A percentile compares a stretch with the other conserved stretches of the same genome.
phyloP scores from a whole-genome alignment of 805 yeast species.

The Cyberlindnera americana region DNA sequence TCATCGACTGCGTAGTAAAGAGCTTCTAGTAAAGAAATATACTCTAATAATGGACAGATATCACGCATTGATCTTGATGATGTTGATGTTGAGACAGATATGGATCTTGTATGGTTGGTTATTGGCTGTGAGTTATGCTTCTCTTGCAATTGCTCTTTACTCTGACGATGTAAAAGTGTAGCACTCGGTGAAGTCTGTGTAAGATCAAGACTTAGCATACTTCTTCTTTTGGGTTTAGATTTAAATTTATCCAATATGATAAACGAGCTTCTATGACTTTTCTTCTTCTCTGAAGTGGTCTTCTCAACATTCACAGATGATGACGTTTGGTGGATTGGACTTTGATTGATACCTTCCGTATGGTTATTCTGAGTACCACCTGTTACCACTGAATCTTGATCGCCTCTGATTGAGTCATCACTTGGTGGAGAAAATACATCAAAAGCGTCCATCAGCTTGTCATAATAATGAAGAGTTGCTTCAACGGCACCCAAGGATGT shows the following conservation, averaged over 20 bases:
- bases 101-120: slow-evolving; percentile 6
- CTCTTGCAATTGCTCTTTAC: slow-evolving; percentile 7
- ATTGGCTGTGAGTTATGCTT: slow-evolving; percentile 1
- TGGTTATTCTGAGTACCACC: slow-evolving; percentile 1
- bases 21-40: slow-evolving; percentile 7
- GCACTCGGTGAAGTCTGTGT: neutral
- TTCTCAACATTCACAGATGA: neutral
- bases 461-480: slow-evolving; percentile 21
- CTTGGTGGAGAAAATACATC: slow-evolving; percentile 14
- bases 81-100: slow-evolving; percentile 6
- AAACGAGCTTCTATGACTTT: slow-evolving; percentile 4
- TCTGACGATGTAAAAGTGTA: neutral
- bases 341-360: slow-evolving; percentile 2
- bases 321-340: neutral
- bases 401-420: neutral
- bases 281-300: slow-evolving; percentile 1
- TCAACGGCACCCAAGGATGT: slow-evolving; percentile 9
- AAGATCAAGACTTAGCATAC: slow-evolving; percentile 8
- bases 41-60: slow-evolving; percentile 10
- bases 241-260: slow-evolving; percentile 11
- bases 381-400: slow-evolving; percentile 2
- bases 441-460: slow-evolving; percentile 26
- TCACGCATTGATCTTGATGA: slow-evolving; percentile 16
- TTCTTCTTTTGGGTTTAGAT: slow-evolving; percentile 8
- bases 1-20: slow-evolving; percentile 2